Base-by-base conservation (phyloP, 2,329 filamentous ascomycete species). In the Sporothrix schenckii region DNA sequence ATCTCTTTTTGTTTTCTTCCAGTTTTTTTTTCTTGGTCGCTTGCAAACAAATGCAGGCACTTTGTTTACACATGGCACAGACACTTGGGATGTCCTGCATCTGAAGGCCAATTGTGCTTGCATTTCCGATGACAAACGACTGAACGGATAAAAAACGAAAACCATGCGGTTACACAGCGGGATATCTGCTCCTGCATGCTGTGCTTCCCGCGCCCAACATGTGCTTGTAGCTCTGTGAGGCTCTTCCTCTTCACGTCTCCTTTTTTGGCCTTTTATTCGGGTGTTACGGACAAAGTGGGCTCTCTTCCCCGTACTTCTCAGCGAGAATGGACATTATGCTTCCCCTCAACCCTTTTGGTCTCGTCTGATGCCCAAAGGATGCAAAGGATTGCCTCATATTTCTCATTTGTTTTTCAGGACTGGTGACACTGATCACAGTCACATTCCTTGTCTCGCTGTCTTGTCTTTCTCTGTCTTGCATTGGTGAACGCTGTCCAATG, bases 151-250 rank as follows among this genome's bases (percentile, higher is more conserved):
- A 30, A 30, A 30, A 30, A 30, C 24, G 24, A 30, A 30, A 30
- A 30, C 27, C 27, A 3, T 30, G 9, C 34, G 34, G 34, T 9
- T 5, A 34, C 6, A 34, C 1, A 34, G 7, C 5, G 34, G 34
- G 34, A 34, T 9, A 34, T 34, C 34, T 34, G 34, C 34, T 9
- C 39, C 13, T 7, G 2, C 41, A 41, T 7, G 19, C 44, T 10
- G 56, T 61, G 34, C 34, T 44, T 44, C 56, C 56, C 56, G 13
- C 5, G 24, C 61, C 24, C 61, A 9, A 63, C 39, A 11, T 63
- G 4, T 47, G 61, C 30, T 50, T 66, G 44, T 34, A 24, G 7
- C 16, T 34, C 10, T 49, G 30, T 63, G 60, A 63, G 60, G 60
- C 60, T 63, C 60, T 27, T 49, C 19, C 2, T 9, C 24, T 24